Percentiles rank a stretch among this genome's conserved stretches.
Conservation (phyloP, 495 filamentous ascomycete genomes). For the Pseudomonodictys pantanalensis region DNA sequence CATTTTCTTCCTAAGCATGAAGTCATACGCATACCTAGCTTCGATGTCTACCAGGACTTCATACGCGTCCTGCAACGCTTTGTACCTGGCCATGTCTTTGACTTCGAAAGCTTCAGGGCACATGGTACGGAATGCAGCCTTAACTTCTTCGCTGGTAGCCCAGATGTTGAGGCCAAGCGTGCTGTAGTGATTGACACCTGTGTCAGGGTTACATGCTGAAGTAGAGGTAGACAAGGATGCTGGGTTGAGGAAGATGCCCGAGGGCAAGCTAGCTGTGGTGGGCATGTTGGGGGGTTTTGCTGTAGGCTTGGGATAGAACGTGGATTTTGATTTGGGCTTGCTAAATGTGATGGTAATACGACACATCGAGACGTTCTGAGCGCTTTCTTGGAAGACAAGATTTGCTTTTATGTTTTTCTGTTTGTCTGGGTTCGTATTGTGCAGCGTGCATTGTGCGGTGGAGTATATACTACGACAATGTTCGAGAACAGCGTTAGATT, state of each 20-base stretch:
- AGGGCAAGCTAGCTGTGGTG: neutral
- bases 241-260: conserved; percentile 13
- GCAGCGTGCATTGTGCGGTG: no score
- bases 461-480: no score
- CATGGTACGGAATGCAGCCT: conserved; percentile 7
- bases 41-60: conserved; percentile 16
- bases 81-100: conserved; percentile 5
- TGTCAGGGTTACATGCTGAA: neutral
- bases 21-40: conserved; percentile 9
- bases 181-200: conserved; percentile 19
- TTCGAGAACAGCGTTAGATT: no score
- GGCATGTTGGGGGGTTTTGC: neutral
- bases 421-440: no score
- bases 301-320: neutral
- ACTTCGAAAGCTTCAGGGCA: conserved; percentile 13
- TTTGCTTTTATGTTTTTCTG: no score
- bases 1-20: neutral
- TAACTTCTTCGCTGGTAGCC: conserved; percentile 19
- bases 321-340: neutral
- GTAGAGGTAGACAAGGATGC: neutral
- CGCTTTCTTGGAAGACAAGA: no score
- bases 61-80: conserved; percentile 21
- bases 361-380: no score
- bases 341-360: neutral
- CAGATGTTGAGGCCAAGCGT: conserved; percentile 2